phyloP scores from a whole-genome alignment of 495 filamentous ascomycete species.

The Penicillium soppii region DNA sequence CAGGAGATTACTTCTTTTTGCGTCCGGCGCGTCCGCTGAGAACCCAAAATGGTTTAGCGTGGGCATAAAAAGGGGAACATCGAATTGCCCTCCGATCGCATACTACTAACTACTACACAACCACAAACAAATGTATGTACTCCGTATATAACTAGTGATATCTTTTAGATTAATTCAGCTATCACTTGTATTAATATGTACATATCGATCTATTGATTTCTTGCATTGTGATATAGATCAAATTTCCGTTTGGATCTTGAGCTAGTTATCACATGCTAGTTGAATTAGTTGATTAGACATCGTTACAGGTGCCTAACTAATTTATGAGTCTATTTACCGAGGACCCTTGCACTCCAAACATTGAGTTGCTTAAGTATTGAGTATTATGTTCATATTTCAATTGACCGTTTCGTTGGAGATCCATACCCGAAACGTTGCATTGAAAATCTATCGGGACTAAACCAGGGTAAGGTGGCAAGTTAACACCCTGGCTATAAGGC shows the following conservation, averaged over 20 bases:
- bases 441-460: background rate
- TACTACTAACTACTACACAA: too few species aligned
- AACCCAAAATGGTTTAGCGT: constrained; percentile 31
- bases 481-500: too few species aligned
- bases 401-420: background rate
- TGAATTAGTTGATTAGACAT: background rate
- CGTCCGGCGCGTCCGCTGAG: constrained; percentile 33
- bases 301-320: background rate
- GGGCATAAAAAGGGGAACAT: constrained; percentile 30
- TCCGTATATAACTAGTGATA: background rate
- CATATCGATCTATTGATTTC: too few species aligned
- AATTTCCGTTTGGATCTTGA: too few species aligned
- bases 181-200: too few species aligned
- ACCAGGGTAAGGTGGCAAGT: too few species aligned
- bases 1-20: constrained; percentile 21
- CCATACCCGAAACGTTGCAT: background rate
- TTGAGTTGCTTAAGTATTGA: background rate
- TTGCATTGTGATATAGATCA: too few species aligned
- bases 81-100: constrained; percentile 16
- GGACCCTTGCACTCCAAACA: background rate
- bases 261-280: background rate
- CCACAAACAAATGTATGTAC: background rate
- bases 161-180: background rate
- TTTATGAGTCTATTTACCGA: background rate
- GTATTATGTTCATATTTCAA: too few species aligned